These are phyloP conservation scores for Tolypocladium nubicola DNA, from an alignment of 2,329 filamentous ascomycete species.

Conservation along the genomic window DNA sequence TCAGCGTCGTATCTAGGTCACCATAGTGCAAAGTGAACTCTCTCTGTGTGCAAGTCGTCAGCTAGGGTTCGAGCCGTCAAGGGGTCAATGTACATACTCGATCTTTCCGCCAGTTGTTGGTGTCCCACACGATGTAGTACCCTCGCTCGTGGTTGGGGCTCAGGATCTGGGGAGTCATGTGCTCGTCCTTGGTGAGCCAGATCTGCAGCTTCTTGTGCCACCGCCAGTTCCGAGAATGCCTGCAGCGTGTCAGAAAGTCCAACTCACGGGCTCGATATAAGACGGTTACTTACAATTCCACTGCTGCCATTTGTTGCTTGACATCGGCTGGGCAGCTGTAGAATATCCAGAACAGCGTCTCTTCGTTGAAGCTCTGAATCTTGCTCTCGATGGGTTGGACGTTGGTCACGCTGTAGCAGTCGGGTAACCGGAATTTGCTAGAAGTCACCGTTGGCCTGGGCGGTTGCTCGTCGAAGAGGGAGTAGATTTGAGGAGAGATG, in stretches of 20 bases:
- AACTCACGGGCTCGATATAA: neutral
- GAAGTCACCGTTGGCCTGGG: constrained; percentile 41
- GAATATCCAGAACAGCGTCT: constrained; percentile 60
- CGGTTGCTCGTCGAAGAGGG: constrained; percentile 48
- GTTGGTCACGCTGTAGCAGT: constrained; percentile 58
- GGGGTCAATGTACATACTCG: constrained; percentile 34
- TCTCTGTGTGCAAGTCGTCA: constrained; percentile 28
- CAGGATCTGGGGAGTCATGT: constrained; percentile 51
- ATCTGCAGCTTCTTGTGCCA: constrained; percentile 58
- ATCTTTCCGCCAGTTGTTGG: constrained; percentile 50
- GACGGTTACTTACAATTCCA: constrained; percentile 42
- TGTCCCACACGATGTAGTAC: constrained; percentile 58
- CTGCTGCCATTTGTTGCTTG: constrained; percentile 53
- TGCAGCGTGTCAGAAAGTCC: constrained; percentile 15
- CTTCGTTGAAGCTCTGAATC: constrained; percentile 56
- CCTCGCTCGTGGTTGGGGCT: constrained; percentile 51
- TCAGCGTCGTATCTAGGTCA: constrained; percentile 44
- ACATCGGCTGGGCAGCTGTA: constrained; percentile 54
- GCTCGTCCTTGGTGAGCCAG: constrained; percentile 58
- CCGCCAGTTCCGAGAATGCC: constrained; percentile 54
- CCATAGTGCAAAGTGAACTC: constrained; percentile 52
- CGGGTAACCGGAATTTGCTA: constrained; percentile 47
- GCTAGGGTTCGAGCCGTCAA: constrained; percentile 6
- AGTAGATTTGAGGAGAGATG: constrained; percentile 50
- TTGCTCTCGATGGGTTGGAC: constrained; percentile 56